Evolutionary conservation across 331 rosid species (phyloP).

Genomic region (Telfairia occidentalis): DNA sequence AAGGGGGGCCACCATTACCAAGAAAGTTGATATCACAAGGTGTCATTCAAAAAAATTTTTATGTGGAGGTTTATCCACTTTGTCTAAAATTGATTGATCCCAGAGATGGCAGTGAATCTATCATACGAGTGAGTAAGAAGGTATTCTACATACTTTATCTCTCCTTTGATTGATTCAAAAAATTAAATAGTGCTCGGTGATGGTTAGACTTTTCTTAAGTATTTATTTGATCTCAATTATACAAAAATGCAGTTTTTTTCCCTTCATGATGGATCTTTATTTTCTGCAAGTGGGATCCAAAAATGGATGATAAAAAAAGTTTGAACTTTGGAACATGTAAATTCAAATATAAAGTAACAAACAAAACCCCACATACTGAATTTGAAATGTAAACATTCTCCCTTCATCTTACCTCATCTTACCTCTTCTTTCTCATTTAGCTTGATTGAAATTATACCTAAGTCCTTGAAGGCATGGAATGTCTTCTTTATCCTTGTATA

Average conservation of each 20-base stretch:
- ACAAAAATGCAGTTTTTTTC: neutral
- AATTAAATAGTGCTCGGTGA: neutral
- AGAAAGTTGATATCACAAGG: slow-evolving; percentile 92
- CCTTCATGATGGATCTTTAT: neutral
- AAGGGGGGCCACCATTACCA: slow-evolving; percentile 88
- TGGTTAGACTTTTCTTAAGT: neutral
- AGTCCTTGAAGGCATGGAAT: too few relatives aligned
- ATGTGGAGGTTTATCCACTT: slow-evolving; percentile 81
- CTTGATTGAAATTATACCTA: too few relatives aligned
- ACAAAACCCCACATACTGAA: too few relatives aligned
- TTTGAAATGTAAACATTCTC: too few relatives aligned
- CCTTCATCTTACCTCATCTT: too few relatives aligned
- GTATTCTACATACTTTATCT: slow-evolving; percentile 21
- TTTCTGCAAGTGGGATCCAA: neutral
- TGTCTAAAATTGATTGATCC: slow-evolving; percentile 69
- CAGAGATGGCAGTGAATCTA: slow-evolving; percentile 47
- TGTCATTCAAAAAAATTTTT: slow-evolving; percentile 36
- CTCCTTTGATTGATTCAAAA: neutral
- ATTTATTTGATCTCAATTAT: neutral
- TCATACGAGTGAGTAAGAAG: slow-evolving; percentile 75
- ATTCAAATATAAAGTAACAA: neutral
- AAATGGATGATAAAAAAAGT: neutral
- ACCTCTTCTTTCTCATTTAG: too few relatives aligned
- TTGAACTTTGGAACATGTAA: neutral
- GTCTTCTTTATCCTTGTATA: too few relatives aligned